phyloP scores from a whole-genome alignment of 176 grass and related monocot species.

The Juncus effusus region DNA sequence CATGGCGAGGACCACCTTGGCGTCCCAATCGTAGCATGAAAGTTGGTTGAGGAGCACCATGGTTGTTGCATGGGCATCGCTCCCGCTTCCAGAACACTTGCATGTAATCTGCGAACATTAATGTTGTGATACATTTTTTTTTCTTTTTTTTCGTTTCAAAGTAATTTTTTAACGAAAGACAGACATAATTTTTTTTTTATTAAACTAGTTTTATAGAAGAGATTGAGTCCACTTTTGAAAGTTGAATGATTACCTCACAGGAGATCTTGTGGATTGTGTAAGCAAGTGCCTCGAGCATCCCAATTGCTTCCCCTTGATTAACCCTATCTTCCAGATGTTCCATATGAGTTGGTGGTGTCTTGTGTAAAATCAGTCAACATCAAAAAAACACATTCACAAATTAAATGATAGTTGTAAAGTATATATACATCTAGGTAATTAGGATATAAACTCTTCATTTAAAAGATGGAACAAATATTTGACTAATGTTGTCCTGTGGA shows the following conservation, averaged over 20 bases:
- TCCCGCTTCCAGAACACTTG: slow-evolving; percentile 31
- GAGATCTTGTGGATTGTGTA: slow-evolving; percentile 43
- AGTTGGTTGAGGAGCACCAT: slow-evolving; percentile 27
- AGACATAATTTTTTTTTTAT: too few species aligned
- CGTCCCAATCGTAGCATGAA: slow-evolving; percentile 39
- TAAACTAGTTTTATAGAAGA: too few species aligned
- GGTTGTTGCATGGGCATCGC: slow-evolving; percentile 36
- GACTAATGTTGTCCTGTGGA: too few species aligned
- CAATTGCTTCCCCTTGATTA: slow-evolving; percentile 16
- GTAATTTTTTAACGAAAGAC: too few species aligned
- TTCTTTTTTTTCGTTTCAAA: too few species aligned
- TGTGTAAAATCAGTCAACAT: background rate
- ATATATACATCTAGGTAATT: too few species aligned
- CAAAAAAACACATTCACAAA: too few species aligned
- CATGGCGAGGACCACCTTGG: slow-evolving; percentile 36
- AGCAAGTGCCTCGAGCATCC: slow-evolving; percentile 34
- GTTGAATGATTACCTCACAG: slow-evolving; percentile 31
- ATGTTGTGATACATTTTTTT: too few species aligned
- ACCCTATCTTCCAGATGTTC: slow-evolving; percentile 33
- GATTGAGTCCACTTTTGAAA: background rate
- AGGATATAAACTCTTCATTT: too few species aligned
- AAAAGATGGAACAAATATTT: too few species aligned
- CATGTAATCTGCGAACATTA: slow-evolving; percentile 23
- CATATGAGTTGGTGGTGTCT: slow-evolving; percentile 19
- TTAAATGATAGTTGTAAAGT: too few species aligned